Base-by-base conservation (phyloP, 345 rosid genomes). In the Mercurialis annua region DNA sequence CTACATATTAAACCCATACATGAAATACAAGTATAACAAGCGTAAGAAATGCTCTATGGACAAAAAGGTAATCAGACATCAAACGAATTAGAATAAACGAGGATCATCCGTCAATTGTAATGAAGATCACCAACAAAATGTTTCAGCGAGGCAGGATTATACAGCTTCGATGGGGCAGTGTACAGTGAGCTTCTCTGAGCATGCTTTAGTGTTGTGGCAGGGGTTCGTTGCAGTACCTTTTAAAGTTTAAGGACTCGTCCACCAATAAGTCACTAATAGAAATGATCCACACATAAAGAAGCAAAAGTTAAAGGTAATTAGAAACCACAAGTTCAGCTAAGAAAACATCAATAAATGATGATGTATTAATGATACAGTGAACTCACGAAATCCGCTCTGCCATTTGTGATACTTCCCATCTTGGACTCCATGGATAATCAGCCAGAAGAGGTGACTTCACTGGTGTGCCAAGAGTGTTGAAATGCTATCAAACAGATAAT, bases 371-470 rank as follows among this genome's bases (percentile, higher is more conserved):
- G 10, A 36, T 34, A 65, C 47, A 29, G 18, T 30, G 56, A 49
- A 78, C 93, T 83, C 52, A 94, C 99, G 76, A 82, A 33, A 89
- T 74, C 54, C 90, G 86, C 73, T 91, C 99, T 18, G 89, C 96
- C 99, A 87, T 92, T 67, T 69, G 82, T 2, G 84, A 73, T 31
- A 68, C 49, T 70, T 94, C 97, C 99, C 99, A 94, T 77, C 98
- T 86, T 23, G 99, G 99, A 83, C 96, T 94, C 98, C 99, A 94
- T 62, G 97, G 97, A 73, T 82, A 94, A 34, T 89, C 96, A 0
- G 80, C 31, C 42, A 85, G 80, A 56, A 81, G 77, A 47, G 84
- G 70, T 1, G 96, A 91, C 82, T 86, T 86, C 51, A 81, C 72
- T 1, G 92, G 93, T 23, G 80, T 66, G 29, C 87, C 88, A 65